Evolutionary conservation across 345 rosid genomes (phyloP), one percentile per base, ranked within the genome.

Genomic region (Eucalyptus marginata): DNA sequence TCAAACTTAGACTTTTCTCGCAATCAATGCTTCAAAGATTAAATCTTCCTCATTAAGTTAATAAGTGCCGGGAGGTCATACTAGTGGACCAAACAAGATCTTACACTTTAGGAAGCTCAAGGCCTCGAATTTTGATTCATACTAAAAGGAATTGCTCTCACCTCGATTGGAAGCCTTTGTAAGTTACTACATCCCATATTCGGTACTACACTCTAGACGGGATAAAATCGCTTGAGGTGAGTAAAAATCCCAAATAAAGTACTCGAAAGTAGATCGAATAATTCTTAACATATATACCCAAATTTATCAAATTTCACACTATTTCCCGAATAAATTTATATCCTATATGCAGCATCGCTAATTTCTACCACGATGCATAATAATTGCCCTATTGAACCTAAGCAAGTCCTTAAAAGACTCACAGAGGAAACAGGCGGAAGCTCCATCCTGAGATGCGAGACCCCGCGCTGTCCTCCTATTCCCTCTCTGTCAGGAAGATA

Each of bases 361-460:
- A 33, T 71, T 33, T 43, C 80, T 22, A 56, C 27, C 62, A 22
- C 0, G 29, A 56, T 56, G 40, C 44, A 33, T 1, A 5, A 33
- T 33, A 4, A 68, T 2, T 1, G 81, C 7, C 46, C 46, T 1
- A 0, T n/a, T n/a, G n/a, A n/a, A n/a, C n/a, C n/a, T n/a, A n/a
- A n/a, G n/a, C n/a, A n/a, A n/a, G n/a, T n/a, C n/a, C n/a, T n/a
- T n/a, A n/a, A n/a, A n/a, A n/a, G n/a, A n/a, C n/a, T n/a, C n/a
- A n/a, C n/a, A n/a, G n/a, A n/a, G n/a, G n/a, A n/a, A n/a, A n/a
- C n/a, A n/a, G n/a, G n/a, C n/a, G n/a, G n/a, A n/a, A n/a, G n/a
- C n/a, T n/a, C n/a, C n/a, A n/a, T n/a, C n/a, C n/a, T n/a, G n/a
- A n/a, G n/a, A n/a, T n/a, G n/a, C n/a, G n/a, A n/a, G n/a, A n/a